A percentile compares a stretch with the other conserved stretches of the same genome.
Evolutionary conservation across 768 basidiomycete species (phyloP).

Genomic region (Phaffia australis): DNA sequence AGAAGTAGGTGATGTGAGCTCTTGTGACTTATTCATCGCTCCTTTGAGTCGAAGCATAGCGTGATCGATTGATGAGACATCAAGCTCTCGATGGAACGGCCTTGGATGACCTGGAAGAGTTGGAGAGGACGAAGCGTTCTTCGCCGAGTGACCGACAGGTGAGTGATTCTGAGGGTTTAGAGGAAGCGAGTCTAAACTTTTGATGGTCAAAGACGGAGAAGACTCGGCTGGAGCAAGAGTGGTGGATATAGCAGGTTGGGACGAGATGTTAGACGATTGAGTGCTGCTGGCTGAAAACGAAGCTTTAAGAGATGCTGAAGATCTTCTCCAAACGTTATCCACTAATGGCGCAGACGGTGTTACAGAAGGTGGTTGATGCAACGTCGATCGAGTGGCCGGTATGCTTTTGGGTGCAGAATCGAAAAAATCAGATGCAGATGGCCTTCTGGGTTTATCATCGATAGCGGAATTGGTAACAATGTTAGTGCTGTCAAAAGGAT

Average conservation of each 20-base stretch:
- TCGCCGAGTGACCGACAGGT: background rate
- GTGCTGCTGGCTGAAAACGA: too few relatives aligned
- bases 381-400: too few relatives aligned
- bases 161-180: background rate
- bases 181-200: constrained; percentile 1
- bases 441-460: too few relatives aligned
- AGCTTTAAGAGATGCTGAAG: too few relatives aligned
- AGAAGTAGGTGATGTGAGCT: background rate
- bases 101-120: background rate
- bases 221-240: background rate
- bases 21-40: constrained; percentile 1
- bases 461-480: too few relatives aligned
- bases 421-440: constrained; percentile 8
- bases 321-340: too few relatives aligned
- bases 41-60: constrained; percentile 19
- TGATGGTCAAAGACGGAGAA: background rate
- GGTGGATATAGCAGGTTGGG: background rate
- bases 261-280: background rate
- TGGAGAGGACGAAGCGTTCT: background rate
- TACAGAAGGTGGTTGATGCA: too few relatives aligned
- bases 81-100: background rate
- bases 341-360: too few relatives aligned
- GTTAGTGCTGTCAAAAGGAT: background rate
- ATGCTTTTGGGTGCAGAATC: too few relatives aligned
- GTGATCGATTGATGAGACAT: constrained; percentile 16